phyloP scores from a whole-genome alignment of 192 early-diverging fungal species.

The Coemansia sp. region DNA sequence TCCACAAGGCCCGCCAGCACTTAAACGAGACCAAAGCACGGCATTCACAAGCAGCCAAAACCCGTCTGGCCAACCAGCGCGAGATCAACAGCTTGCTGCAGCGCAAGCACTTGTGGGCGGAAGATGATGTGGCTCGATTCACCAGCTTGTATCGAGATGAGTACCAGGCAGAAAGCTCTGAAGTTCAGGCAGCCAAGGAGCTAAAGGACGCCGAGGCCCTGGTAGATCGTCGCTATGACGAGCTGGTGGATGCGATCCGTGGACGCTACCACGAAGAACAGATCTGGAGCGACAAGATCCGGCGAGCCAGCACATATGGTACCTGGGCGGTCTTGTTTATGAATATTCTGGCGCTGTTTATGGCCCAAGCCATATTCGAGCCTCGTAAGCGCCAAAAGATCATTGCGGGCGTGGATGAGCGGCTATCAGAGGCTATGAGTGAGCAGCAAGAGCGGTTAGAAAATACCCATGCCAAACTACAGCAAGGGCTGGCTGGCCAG shows the following conservation, averaged over 20 bases:
- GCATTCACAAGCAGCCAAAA: conserved; percentile 59
- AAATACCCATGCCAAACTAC: not conserved
- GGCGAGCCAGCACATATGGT: conserved; percentile 69
- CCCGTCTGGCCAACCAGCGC: conserved; percentile 63
- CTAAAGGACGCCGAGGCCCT: conserved; percentile 58
- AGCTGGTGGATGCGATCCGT: conserved; percentile 66
- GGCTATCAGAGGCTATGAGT: conserved; percentile 48
- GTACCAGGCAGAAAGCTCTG: conserved; percentile 60
- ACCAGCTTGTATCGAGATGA: conserved; percentile 73
- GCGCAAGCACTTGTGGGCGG: conserved; percentile 73
- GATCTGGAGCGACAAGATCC: conserved; percentile 84
- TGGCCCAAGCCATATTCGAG: conserved; percentile 74
- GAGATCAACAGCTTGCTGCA: conserved; percentile 76
- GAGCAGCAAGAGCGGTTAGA: conserved; percentile 36
- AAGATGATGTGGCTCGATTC: conserved; percentile 70
- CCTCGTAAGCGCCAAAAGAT: conserved; percentile 66
- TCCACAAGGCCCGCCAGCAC: conserved; percentile 50
- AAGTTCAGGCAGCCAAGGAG: conserved; percentile 44
- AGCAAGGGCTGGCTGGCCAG: conserved; percentile 12
- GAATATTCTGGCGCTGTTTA: conserved; percentile 64
- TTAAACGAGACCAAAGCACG: conserved; percentile 53
- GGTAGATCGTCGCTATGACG: conserved; percentile 64
- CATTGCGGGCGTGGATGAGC: conserved; percentile 65
- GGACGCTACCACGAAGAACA: conserved; percentile 81
- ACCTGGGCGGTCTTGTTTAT: conserved; percentile 71